Percentiles rank a stretch among this genome's conserved stretches.
Conservation (phyloP, 2,329 filamentous ascomycete species). For the Plectosphaerella plurivora region DNA sequence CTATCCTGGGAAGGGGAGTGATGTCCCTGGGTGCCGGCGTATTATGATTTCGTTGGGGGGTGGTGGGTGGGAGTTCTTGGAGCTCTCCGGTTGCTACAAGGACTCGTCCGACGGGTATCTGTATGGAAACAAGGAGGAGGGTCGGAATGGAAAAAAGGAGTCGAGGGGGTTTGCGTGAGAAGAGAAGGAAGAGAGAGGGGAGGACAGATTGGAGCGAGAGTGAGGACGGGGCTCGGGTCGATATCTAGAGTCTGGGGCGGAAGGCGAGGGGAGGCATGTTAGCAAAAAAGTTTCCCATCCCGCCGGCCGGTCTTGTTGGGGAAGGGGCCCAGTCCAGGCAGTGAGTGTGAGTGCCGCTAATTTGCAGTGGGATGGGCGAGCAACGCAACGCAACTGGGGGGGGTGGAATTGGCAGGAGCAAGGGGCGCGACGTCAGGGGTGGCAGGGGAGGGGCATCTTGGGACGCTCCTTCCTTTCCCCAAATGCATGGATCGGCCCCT, state of each 20-base stretch:
- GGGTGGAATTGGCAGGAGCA: background rate
- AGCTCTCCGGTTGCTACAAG: background rate
- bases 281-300: slow-evolving; percentile 5
- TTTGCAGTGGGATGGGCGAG: background rate
- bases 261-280: background rate
- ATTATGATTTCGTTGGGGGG: too few species aligned
- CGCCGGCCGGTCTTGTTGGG: slow-evolving; percentile 2
- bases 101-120: slow-evolving; percentile 1
- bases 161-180: background rate
- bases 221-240: background rate
- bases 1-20: too few species aligned
- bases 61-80: background rate
- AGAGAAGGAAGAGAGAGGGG: background rate
- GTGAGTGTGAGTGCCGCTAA: slow-evolving; percentile 2
- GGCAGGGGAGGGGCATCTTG: too few species aligned
- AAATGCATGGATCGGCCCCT: background rate
- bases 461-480: too few species aligned
- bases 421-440: background rate
- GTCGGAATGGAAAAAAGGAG: background rate
- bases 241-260: background rate
- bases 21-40: too few species aligned
- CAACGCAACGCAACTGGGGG: background rate
- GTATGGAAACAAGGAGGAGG: background rate
- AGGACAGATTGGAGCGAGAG: background rate
- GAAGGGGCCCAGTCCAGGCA: background rate